These are phyloP conservation scores for Calocera viscosa DNA, from an alignment of 768 basidiomycete species.

Conservation along the genomic window DNA sequence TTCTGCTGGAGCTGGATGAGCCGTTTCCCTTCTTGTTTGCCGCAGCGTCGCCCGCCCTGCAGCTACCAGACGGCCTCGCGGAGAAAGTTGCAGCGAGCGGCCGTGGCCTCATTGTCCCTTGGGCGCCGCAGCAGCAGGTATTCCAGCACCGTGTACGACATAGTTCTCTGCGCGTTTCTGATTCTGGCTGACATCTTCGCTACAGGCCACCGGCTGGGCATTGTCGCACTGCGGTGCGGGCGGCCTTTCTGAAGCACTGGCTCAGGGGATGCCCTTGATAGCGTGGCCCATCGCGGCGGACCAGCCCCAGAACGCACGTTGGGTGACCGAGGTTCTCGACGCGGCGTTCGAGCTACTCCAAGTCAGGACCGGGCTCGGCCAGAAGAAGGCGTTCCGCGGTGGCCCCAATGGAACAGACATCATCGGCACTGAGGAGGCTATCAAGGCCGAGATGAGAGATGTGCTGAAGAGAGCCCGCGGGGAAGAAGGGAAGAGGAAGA, in stretches of 20 bases:
- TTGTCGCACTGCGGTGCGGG: neutral
- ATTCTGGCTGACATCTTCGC: neutral
- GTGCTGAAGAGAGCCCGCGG: slow-evolving; percentile 20
- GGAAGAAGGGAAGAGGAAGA: slow-evolving; percentile 21
- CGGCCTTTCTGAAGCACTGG: neutral
- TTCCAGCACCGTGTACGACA: slow-evolving; percentile 20
- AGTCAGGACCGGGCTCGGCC: neutral
- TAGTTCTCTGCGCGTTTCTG: neutral
- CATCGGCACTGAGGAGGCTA: slow-evolving; percentile 19
- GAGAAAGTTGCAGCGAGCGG: slow-evolving; percentile 17
- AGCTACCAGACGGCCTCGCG: slow-evolving; percentile 18
- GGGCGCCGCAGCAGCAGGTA: slow-evolving; percentile 22
- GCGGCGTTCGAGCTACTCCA: neutral
- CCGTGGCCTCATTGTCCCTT: slow-evolving; percentile 19
- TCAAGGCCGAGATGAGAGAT: slow-evolving; percentile 16
- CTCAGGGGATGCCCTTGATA: neutral
- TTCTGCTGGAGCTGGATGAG: neutral
- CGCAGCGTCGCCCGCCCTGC: slow-evolving; percentile 13
- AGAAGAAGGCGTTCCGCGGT: neutral
- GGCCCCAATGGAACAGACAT: slow-evolving; percentile 10
- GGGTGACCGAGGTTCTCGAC: neutral
- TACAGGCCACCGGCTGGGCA: neutral
- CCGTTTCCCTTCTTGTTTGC: neutral
- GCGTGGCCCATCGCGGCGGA: neutral
- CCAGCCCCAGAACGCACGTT: neutral